These are phyloP conservation scores for Datura wrightii DNA, from an alignment of 257 asterid species.

Conservation along the genomic window DNA sequence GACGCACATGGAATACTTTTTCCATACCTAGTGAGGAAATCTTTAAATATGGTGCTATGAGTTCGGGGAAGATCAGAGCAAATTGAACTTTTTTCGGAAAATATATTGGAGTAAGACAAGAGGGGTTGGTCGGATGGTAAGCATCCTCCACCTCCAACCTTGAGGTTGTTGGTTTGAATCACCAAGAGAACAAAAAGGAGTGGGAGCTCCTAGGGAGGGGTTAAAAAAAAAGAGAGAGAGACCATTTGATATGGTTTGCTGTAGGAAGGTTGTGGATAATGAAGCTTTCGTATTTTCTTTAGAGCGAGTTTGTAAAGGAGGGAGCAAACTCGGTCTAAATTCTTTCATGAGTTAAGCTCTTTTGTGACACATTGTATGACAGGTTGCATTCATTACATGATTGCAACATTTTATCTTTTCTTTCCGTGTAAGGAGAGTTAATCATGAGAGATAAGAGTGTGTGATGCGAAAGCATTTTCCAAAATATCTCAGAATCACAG, in stretches of 20 bases:
- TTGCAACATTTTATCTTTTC: slow-evolving; percentile 5
- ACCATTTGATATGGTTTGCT: background rate
- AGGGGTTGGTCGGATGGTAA: too few species aligned
- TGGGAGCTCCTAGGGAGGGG: too few species aligned
- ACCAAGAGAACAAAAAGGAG: too few species aligned
- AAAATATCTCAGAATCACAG: background rate
- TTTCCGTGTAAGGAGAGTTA: background rate
- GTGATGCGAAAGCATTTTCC: background rate
- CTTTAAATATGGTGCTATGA: background rate
- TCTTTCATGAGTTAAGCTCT: background rate
- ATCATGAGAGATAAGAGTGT: background rate
- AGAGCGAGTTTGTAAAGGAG: background rate
- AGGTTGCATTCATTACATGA: background rate
- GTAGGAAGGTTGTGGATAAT: background rate
- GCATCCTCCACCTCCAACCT: too few species aligned
- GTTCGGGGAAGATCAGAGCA: background rate
- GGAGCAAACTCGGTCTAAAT: background rate
- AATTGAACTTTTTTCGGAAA: background rate
- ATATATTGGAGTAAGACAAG: too few species aligned
- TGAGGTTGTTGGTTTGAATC: too few species aligned
- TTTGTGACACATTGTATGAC: background rate
- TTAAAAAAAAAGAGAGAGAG: background rate
- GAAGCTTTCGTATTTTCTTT: background rate
- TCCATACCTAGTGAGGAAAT: background rate
- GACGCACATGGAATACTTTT: background rate